Evolutionary conservation across 305 asterid species (phyloP).

Genomic region (Fraxinus velutina): DNA sequence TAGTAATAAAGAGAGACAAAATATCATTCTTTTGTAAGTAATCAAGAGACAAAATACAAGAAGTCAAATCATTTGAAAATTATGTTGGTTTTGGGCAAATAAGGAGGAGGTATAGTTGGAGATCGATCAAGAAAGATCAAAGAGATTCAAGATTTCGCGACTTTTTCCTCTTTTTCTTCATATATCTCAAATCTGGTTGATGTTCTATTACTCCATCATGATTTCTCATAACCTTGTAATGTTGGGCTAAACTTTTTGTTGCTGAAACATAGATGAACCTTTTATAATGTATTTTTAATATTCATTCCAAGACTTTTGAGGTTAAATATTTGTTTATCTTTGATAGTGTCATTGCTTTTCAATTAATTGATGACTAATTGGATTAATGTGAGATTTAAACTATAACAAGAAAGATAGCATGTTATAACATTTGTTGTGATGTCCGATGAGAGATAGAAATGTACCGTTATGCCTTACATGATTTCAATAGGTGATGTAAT

Average conservation of each 20-base stretch:
- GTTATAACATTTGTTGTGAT: not conserved
- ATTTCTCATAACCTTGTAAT: not conserved
- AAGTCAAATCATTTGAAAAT: not conserved
- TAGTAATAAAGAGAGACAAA: not conserved
- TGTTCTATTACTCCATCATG: not conserved
- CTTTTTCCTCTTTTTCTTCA: not conserved
- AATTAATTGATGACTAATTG: not conserved
- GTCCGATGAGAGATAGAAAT: not conserved
- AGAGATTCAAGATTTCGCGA: not conserved
- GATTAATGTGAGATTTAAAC: not conserved
- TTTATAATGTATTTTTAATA: not conserved
- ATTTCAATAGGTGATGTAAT: not conserved
- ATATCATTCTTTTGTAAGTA: not conserved
- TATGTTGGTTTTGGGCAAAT: not conserved
- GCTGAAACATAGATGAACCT: not conserved
- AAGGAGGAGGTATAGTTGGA: not conserved
- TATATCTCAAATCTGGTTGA: not conserved
- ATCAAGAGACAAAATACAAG: not conserved
- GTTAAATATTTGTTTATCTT: not conserved
- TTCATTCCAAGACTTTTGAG: not conserved
- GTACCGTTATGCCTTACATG: not conserved
- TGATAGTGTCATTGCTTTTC: not conserved
- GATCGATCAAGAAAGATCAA: not conserved
- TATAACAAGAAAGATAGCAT: not conserved
- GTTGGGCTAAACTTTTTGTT: not conserved